Evolutionary conservation across 192 early-diverging fungal genomes (phyloP).

Genomic region (Glomus cerebriforme): DNA sequence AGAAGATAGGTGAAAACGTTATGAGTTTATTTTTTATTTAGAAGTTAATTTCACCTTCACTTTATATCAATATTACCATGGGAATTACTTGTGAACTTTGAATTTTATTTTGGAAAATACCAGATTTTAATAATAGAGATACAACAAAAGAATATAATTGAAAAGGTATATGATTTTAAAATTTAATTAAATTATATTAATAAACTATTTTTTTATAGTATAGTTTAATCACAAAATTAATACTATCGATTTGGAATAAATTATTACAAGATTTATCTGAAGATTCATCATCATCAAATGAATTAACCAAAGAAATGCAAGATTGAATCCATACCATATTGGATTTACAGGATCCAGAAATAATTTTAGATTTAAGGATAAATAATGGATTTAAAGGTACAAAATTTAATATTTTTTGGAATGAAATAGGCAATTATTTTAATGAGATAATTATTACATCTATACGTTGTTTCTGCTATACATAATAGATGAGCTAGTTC

Average conservation of each 20-base stretch:
- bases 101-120: not conserved
- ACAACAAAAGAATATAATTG: not conserved
- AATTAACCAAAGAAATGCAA: not conserved
- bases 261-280: not conserved
- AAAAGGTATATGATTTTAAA: not conserved
- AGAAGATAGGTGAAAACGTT: not conserved
- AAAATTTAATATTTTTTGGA: slow-evolving; percentile 8
- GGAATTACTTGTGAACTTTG: not conserved
- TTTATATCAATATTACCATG: not conserved
- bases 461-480: not conserved
- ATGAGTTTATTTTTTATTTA: not conserved
- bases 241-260: not conserved
- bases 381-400: slow-evolving; percentile 7
- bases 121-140: not conserved
- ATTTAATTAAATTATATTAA: not conserved
- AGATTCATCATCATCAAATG: not conserved
- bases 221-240: not conserved
- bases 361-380: not conserved
- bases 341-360: not conserved
- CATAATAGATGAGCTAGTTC: not conserved
- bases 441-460: not conserved
- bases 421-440: not conserved
- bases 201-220: no score
- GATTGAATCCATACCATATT: not conserved
- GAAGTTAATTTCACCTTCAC: not conserved